Conservation (phyloP, 1,139 yeast genomes). For the Eremothecium sinecaudum region DNA sequence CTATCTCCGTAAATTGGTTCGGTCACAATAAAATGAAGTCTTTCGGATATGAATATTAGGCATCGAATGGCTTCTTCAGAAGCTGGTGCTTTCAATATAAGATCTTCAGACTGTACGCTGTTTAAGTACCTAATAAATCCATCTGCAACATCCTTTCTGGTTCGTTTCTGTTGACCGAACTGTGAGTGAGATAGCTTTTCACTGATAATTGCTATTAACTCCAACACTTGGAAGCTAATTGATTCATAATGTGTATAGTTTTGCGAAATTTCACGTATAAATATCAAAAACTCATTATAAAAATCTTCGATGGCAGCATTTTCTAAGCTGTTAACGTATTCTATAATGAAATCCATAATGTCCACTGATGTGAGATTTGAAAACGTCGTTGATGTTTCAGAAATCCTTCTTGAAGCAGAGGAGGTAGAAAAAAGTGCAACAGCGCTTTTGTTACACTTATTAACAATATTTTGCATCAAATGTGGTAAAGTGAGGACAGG, state of each 20-base stretch:
- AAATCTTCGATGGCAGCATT: conserved; percentile 69
- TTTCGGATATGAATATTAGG: conserved; percentile 33
- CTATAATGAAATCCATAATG: conserved; percentile 30
- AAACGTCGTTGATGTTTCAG: conserved; percentile 13
- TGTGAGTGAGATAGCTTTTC: conserved; percentile 48
- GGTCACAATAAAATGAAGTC: conserved; percentile 37
- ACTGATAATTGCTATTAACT: conserved; percentile 43
- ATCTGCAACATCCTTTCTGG: conserved; percentile 60
- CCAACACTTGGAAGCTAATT: conserved; percentile 45
- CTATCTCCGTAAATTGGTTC: conserved; percentile 43
- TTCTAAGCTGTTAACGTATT: conserved; percentile 57
- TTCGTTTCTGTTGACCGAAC: conserved; percentile 51
- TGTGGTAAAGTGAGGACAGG: conserved; percentile 68
- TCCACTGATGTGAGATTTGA: conserved; percentile 16
- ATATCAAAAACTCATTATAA: conserved; percentile 49
- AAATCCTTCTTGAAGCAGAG: conserved; percentile 9
- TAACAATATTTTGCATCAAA: conserved; percentile 46
- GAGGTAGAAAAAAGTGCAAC: conserved; percentile 17
- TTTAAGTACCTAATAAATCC: conserved; percentile 48
- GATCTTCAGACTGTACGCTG: conserved; percentile 29
- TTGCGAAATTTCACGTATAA: conserved; percentile 48
- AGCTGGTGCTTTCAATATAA: conserved; percentile 9
- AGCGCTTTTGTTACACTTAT: conserved; percentile 34
- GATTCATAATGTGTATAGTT: conserved; percentile 42
- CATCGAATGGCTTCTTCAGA: conserved; percentile 10